These are phyloP conservation scores for Colletotrichum chlorophyti DNA, from an alignment of 2,329 filamentous ascomycete species.

Conservation along the genomic window DNA sequence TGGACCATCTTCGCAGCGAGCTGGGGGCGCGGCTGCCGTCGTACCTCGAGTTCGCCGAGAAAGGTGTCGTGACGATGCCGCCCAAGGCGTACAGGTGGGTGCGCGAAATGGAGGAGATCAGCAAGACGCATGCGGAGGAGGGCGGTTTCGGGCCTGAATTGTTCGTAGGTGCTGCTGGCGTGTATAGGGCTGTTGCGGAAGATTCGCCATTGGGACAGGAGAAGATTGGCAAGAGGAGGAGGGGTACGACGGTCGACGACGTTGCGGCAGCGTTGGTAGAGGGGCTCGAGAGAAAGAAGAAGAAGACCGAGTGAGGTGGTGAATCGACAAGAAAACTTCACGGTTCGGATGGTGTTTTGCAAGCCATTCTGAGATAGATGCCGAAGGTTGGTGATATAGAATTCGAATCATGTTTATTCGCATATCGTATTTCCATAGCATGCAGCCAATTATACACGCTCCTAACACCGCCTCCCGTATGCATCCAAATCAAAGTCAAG, in stretches of 20 bases:
- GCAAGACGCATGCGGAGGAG: conserved; percentile 67
- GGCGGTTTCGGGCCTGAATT: conserved; percentile 65
- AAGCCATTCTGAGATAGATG: background rate
- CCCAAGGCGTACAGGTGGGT: conserved; percentile 83
- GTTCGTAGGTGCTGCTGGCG: conserved; percentile 65
- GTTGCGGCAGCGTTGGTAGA: conserved; percentile 57
- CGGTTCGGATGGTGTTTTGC: too few relatives aligned
- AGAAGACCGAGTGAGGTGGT: conserved; percentile 37
- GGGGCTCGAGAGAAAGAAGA: conserved; percentile 53
- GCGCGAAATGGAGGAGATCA: conserved; percentile 79
- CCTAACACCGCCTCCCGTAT: too few relatives aligned
- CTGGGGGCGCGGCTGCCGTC: conserved; percentile 57
- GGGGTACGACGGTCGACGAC: conserved; percentile 64
- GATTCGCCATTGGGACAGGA: conserved; percentile 67
- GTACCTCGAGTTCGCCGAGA: conserved; percentile 53
- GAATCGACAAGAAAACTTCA: too few relatives aligned
- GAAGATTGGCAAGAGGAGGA: conserved; percentile 60
- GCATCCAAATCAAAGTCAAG: too few relatives aligned
- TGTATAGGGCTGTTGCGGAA: conserved; percentile 68
- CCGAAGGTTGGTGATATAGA: background rate
- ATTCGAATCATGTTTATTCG: background rate
- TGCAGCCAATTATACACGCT: too few relatives aligned
- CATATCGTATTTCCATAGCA: background rate
- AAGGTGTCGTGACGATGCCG: conserved; percentile 64
- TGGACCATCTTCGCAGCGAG: conserved; percentile 63